Percentiles rank a stretch among this genome's conserved stretches.
Conservation (phyloP, 1,284 basidiomycete genomes). For the Cystobasidium slooffiae region DNA sequence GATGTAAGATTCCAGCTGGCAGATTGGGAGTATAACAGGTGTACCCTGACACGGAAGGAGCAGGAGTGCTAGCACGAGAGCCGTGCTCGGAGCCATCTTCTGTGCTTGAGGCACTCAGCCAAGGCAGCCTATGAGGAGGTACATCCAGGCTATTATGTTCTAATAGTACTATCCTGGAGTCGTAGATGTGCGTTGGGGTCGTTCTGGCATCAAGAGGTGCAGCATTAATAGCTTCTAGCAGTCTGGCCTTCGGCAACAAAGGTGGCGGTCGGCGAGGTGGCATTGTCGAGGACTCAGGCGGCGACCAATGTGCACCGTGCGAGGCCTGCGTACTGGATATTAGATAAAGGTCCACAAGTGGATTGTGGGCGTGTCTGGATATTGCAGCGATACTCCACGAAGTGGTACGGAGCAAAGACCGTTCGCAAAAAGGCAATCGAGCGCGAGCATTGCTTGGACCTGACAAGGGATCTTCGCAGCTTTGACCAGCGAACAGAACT, state of each 20-base stretch:
- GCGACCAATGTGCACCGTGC: not conserved
- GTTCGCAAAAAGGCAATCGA: too few species aligned
- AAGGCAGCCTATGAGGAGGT: not conserved
- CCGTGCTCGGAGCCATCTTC: not conserved
- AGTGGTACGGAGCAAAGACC: too few species aligned
- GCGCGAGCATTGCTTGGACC: too few species aligned
- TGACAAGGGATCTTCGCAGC: too few species aligned
- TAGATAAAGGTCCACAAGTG: too few species aligned
- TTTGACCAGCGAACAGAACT: too few species aligned
- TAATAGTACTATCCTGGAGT: not conserved
- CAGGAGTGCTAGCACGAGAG: too few species aligned
- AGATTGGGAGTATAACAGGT: too few species aligned
- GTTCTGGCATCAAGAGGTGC: not conserved
- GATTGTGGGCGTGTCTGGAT: too few species aligned
- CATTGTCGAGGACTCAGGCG: not conserved
- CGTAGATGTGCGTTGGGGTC: not conserved
- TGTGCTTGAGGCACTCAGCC: not conserved
- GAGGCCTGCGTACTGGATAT: not conserved
- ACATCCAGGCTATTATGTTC: not conserved
- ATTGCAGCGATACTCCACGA: too few species aligned
- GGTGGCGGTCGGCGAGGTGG: slow-evolving; percentile 12
- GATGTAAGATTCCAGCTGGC: too few species aligned
- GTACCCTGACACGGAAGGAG: too few species aligned
- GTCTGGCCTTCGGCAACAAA: not conserved
- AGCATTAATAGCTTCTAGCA: slow-evolving; percentile 19